Evolutionary conservation across 2,329 filamentous ascomycete species (phyloP).

Genomic region (Alternaria viburni): DNA sequence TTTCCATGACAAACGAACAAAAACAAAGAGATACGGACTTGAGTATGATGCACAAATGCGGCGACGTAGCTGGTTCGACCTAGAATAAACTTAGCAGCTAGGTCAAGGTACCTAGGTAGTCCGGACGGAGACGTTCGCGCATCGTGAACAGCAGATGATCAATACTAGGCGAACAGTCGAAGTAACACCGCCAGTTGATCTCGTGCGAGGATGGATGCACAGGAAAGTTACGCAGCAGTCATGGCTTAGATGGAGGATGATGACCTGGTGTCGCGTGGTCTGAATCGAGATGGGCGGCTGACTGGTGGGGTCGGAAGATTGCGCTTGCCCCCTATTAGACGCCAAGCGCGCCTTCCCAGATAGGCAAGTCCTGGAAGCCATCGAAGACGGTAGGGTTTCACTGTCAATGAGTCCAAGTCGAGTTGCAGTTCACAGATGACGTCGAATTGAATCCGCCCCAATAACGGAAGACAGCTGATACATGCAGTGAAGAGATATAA

Average conservation of each 20-base stretch:
- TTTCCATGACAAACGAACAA: not conserved
- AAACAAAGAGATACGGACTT: not conserved
- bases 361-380: not conserved
- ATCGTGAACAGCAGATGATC: not conserved
- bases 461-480: not conserved
- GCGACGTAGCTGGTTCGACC: not conserved
- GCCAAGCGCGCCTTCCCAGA: not conserved
- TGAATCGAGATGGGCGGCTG: not conserved
- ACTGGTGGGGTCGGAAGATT: not conserved
- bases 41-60: not conserved
- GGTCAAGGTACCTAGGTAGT: not conserved
- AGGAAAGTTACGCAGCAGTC: not conserved
- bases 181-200: not conserved
- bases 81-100: not conserved
- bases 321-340: not conserved
- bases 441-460: not conserved
- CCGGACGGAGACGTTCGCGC: not conserved
- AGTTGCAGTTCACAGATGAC: not conserved
- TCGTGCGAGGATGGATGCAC: not conserved
- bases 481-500: not conserved
- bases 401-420: not conserved
- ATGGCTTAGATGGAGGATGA: not conserved
- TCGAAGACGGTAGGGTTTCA: not conserved
- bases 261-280: slow-evolving; percentile 3
- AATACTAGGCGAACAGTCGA: too few species aligned